Conservation (phyloP, 2,329 filamentous ascomycete species). For the Raffaelea albimanens region DNA sequence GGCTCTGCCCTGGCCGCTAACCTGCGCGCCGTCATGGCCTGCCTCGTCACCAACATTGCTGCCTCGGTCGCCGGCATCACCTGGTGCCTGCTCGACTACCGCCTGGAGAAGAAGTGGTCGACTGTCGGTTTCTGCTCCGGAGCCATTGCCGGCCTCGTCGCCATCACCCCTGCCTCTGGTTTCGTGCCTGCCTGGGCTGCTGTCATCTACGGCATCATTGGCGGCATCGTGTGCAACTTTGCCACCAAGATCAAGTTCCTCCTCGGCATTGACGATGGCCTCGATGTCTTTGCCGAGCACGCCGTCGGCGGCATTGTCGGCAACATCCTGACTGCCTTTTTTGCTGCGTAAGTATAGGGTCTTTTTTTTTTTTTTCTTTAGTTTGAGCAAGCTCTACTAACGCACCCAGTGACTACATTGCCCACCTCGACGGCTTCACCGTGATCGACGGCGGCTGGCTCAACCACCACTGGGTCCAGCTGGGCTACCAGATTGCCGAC, state of each 20-base stretch:
- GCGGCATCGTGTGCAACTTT: slow-evolving; percentile 68
- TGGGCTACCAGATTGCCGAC: slow-evolving; percentile 63
- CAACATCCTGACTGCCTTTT: slow-evolving; percentile 68
- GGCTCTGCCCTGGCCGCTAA: slow-evolving; percentile 74
- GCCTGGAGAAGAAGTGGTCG: slow-evolving; percentile 88
- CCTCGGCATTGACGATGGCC: slow-evolving; percentile 73
- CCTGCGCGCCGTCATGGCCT: slow-evolving; percentile 81
- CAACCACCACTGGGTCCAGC: slow-evolving; percentile 60
- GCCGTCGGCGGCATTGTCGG: slow-evolving; percentile 74
- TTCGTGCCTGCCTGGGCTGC: slow-evolving; percentile 61
- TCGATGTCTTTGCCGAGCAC: slow-evolving; percentile 89
- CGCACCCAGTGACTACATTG: slow-evolving; percentile 59
- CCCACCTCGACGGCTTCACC: slow-evolving; percentile 60
- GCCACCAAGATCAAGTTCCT: slow-evolving; percentile 71
- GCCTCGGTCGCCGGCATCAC: slow-evolving; percentile 73
- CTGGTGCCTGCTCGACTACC: slow-evolving; percentile 81
- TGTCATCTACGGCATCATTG: slow-evolving; percentile 48
- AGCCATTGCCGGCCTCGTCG: slow-evolving; percentile 76
- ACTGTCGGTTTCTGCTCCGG: slow-evolving; percentile 91
- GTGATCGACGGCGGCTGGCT: slow-evolving; percentile 56
- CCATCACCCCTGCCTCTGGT: slow-evolving; percentile 76
- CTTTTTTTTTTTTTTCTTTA: neutral
- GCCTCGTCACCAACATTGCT: slow-evolving; percentile 78
- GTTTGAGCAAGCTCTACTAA: slow-evolving; percentile 3
- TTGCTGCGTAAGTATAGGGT: slow-evolving; percentile 46